Percentiles rank a stretch among this genome's conserved stretches.
These are phyloP conservation scores for Carex scoparia DNA, from an alignment of 176 grass and related monocot genomes.

Conservation along the genomic window DNA sequence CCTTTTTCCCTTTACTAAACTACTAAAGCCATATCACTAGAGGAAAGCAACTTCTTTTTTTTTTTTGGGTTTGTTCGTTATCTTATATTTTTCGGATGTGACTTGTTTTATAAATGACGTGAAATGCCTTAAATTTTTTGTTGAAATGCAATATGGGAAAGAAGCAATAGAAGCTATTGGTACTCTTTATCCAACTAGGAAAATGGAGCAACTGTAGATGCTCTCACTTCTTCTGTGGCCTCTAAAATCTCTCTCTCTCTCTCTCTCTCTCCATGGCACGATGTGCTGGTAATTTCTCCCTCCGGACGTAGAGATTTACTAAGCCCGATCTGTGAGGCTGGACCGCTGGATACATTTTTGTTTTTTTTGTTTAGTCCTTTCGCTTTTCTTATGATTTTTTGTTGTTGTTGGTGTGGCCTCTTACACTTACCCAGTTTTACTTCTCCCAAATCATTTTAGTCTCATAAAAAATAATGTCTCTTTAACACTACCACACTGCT, in stretches of 20 bases:
- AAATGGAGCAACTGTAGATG: too few relatives aligned
- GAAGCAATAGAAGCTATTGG: not conserved
- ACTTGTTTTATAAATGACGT: not conserved
- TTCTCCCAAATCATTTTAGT: not conserved
- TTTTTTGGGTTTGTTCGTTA: not conserved
- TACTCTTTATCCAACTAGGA: too few relatives aligned
- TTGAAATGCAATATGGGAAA: not conserved
- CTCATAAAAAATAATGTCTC: not conserved
- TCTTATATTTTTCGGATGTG: not conserved
- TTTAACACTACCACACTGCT: not conserved
- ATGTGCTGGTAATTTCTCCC: too few relatives aligned
- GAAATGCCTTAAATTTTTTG: not conserved
- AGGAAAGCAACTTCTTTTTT: not conserved
- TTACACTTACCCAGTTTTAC: too few relatives aligned
- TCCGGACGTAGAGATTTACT: too few relatives aligned
- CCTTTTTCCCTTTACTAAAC: constrained; percentile 9
- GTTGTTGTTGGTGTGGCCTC: not conserved
- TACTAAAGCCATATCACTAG: not conserved
- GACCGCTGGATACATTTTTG: too few relatives aligned
- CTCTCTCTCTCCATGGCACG: too few relatives aligned
- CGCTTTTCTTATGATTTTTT: not conserved
- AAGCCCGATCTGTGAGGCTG: not conserved
- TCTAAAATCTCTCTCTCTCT: too few relatives aligned
- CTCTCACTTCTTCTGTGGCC: too few relatives aligned
- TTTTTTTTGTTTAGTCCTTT: too few relatives aligned